Percentiles rank a stretch among this genome's conserved stretches.
Evolutionary conservation across 176 grass and related monocot species (phyloP).

Genomic region (Carex pumila): DNA sequence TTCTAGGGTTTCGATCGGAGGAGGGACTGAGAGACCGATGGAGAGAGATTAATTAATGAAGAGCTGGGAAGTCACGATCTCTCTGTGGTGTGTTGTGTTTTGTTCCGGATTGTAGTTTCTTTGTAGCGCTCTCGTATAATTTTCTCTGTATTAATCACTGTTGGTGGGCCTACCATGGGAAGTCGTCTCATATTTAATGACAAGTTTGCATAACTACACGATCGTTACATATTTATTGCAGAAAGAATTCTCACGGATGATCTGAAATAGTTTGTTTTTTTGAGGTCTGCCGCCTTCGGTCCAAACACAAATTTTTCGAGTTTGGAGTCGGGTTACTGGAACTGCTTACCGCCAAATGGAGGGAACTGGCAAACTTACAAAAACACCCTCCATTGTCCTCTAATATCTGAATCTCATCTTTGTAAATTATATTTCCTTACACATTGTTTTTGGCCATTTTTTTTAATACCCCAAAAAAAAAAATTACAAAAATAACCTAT

Average conservation of each 20-base stretch:
- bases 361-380: slow-evolving; percentile 2
- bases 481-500: no score
- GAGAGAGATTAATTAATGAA: slow-evolving; percentile 28
- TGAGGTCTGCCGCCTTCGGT: slow-evolving; percentile 18
- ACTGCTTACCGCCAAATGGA: slow-evolving; percentile 12
- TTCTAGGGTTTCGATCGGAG: slow-evolving; percentile 45
- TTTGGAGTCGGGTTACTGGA: not conserved
- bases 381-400: not conserved
- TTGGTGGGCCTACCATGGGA: not conserved
- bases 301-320: slow-evolving; percentile 6
- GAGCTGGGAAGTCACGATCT: slow-evolving; percentile 20
- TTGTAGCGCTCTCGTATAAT: not conserved
- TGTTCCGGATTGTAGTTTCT: not conserved
- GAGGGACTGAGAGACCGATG: not conserved
- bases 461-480: no score
- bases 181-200: not conserved
- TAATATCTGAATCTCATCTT: not conserved
- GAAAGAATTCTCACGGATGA: not conserved
- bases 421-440: not conserved
- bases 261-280: not conserved
- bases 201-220: not conserved
- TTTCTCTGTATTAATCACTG: not conserved
- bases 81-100: slow-evolving; percentile 6
- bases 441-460: no score
- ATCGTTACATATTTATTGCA: not conserved